Evolutionary conservation across 441 rosid species (phyloP), one percentile per base, ranked within the genome.

Genomic region (Raphanus hybrid): DNA sequence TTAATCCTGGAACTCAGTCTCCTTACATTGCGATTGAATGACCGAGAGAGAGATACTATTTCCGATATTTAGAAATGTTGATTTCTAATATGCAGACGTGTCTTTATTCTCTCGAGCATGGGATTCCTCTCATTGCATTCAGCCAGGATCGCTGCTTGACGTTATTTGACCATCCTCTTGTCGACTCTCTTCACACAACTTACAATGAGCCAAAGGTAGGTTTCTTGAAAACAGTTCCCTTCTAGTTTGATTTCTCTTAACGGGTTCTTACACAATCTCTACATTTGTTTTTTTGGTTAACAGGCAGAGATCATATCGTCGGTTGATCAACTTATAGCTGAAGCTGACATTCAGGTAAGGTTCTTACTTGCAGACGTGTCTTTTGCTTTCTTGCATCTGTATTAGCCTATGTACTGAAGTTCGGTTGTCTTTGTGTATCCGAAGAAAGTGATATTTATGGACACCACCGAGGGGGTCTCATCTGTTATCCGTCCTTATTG

Each of bases 251-350:
- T 64, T 34, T 5, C 27, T 27, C 16, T 23, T 16, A 39, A 27
- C 15, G 62, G 81, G 65, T 59, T 74, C 45, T 75, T 52, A 60
- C 69, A 26, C 63, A 26, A 8, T 20, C 43, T 81, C 16, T 14
- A 48, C 52, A 10, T 74, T 29, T 29, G 69, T 64, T 78, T 60
- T 54, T 60, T 48, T 45, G 29, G 59, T 57, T 54, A 69, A 62
- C 87, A 96, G 99, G 99, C 98, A 0, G 97, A 92, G 84, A 76
- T 92, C 86, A 87, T 92, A 86, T 85, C 92, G 5, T 89, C 97
- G 5, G 83, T 89, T 75, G 94, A 96, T 80, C 80, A 83, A 84
- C 88, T 96, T 32, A 69, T 93, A 78, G 85, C 85, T 72, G 82
- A 90, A 69, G 87, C 93, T 52, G 94, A 88, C 67, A 83, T 92